Base-by-base conservation (phyloP, 1,139 yeast species). In the Komagataea norvegica region DNA sequence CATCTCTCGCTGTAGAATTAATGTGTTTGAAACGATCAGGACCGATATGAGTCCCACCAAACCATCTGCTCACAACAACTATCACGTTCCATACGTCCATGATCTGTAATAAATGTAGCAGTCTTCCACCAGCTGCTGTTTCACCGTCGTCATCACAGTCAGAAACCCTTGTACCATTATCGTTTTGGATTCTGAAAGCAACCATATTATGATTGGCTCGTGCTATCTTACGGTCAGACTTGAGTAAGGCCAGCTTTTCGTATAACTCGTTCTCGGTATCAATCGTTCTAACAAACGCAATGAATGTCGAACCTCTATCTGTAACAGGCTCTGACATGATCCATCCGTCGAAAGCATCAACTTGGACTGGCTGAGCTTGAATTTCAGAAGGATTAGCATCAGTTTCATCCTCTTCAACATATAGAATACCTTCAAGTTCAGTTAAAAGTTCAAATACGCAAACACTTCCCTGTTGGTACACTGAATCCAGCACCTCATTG, bases 131-230 rank as follows among this genome's bases (percentile, higher is more conserved):
- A 0, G 98, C 96, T 0, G 97, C 98, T 0, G 95, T 73, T 56
- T 91, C 99, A 4, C 98, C 98, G 56, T 91, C 98, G 56, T 93
- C 98, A 53, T 91, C 97, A 54, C 85, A 87, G 54, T 91, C 97
- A 51, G 85, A 91, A 41, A 68, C 72, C 32, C 72, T 68, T 0
- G 78, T 71, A 0, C 77, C 80, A 23, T 71, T 65, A 10, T 59
- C 61, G 19, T 72, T 65, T 44, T 68, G 68, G 3, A 89, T 82
- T 45, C 97, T 65, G 82, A 91, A 89, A 0, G 95, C 89, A 19
- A 79, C 75, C 75, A 91, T 89, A 47, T 83, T 80, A 59, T 91
- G 97, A 1, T 75, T 60, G 0, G 96, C 82, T 45, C 73, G 70
- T 8, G 78, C 60, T 16, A 91, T 70, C 57, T 77, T 82, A 36